Conservation (phyloP, 352 stramenopile genomes). For the Stramenopiles sp. region DNA sequence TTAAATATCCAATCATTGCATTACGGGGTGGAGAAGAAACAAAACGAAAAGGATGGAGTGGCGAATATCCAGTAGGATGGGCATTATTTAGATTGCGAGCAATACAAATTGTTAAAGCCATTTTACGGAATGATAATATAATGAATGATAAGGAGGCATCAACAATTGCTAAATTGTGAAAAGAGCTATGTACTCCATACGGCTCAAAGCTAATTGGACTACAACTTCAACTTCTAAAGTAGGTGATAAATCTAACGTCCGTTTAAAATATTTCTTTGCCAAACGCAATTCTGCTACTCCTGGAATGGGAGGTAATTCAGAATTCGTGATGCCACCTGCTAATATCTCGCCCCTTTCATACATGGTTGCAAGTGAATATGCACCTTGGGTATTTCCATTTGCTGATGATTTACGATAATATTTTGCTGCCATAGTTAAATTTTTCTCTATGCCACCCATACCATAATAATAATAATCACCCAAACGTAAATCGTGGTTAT, state of each 20-base stretch:
- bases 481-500: constrained; percentile 37
- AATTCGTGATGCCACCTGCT: not conserved
- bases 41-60: not conserved
- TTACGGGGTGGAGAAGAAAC: not conserved
- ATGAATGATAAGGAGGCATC: not conserved
- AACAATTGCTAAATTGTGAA: not conserved
- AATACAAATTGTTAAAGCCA: not conserved
- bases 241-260: no score
- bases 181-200: not conserved
- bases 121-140: not conserved
- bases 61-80: not conserved
- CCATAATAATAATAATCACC: constrained; percentile 52
- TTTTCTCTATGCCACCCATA: constrained; percentile 23
- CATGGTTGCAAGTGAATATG: not conserved
- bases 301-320: not conserved
- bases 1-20: not conserved
- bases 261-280: no score
- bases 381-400: not conserved
- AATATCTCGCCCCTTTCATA: not conserved
- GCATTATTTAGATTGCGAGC: not conserved
- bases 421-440: constrained; percentile 21
- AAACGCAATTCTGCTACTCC: no score
- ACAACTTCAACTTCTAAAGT: not conserved
- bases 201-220: not conserved
- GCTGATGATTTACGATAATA: not conserved